These are phyloP conservation scores for Skeletonema potamos DNA, from an alignment of 108 stramenopile species.

Conservation along the genomic window DNA sequence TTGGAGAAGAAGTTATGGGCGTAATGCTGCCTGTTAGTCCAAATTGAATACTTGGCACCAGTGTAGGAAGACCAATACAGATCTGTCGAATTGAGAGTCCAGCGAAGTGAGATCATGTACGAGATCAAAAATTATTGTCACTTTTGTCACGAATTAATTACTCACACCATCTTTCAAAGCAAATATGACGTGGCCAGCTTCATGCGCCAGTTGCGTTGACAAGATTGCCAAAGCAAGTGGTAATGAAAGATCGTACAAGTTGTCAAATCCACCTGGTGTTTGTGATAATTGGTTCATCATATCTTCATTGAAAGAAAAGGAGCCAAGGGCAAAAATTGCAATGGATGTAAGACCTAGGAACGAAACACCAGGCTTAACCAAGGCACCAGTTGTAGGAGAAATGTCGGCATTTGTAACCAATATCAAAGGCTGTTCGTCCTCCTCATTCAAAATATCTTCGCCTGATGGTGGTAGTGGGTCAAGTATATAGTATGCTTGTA, in stretches of 20 bases:
- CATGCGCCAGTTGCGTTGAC: slow-evolving; percentile 48
- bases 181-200: slow-evolving; percentile 47
- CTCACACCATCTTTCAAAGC: slow-evolving; percentile 61
- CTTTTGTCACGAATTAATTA: background rate
- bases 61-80: slow-evolving; percentile 46
- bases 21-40: slow-evolving; percentile 54
- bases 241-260: slow-evolving; percentile 39
- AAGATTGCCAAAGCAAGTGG: slow-evolving; percentile 43
- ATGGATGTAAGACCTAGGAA: slow-evolving; percentile 44
- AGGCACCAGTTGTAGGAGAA: slow-evolving; percentile 38
- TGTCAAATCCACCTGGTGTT: slow-evolving; percentile 17
- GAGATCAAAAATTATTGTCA: background rate
- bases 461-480: slow-evolving; percentile 67
- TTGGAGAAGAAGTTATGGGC: slow-evolving; percentile 48
- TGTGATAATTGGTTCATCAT: slow-evolving; percentile 42
- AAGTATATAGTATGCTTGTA: slow-evolving; percentile 63
- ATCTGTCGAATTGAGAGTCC: slow-evolving; percentile 15
- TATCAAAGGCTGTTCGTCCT: slow-evolving; percentile 48
- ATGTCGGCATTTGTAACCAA: slow-evolving; percentile 54
- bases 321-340: slow-evolving; percentile 53
- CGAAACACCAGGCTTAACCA: slow-evolving; percentile 51
- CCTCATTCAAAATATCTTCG: slow-evolving; percentile 61
- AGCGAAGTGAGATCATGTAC: background rate
- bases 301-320: slow-evolving; percentile 52
- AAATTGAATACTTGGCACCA: slow-evolving; percentile 59